A percentile compares a stretch with the other conserved stretches of the same genome.
phyloP scores from a whole-genome alignment of 169 alveolate genomes.

The Toxoplasma gondii region DNA sequence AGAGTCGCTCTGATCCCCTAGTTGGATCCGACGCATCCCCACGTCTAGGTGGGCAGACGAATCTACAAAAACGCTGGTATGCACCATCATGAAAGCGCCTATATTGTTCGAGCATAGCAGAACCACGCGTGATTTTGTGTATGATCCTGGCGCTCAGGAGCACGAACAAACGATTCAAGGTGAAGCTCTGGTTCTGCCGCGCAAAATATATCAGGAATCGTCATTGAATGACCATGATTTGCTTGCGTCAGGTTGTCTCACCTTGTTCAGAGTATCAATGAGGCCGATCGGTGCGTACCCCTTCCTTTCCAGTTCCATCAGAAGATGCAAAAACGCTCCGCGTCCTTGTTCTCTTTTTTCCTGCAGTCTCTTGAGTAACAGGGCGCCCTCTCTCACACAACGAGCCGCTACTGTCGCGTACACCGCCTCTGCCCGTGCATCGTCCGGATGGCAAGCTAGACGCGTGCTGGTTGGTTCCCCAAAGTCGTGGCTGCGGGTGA shows the following conservation, averaged over 20 bases:
- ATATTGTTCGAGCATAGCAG: too few species aligned
- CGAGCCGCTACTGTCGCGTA: neutral
- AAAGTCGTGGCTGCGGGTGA: neutral
- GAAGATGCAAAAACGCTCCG: neutral
- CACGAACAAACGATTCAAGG: too few species aligned
- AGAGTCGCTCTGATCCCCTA: too few species aligned
- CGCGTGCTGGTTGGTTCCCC: neutral
- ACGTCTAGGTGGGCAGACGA: too few species aligned
- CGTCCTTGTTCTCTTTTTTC: neutral
- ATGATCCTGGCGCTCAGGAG: too few species aligned
- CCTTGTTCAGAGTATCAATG: neutral
- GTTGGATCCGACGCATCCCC: too few species aligned
- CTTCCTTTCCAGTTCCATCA: neutral
- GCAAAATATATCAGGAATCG: too few species aligned
- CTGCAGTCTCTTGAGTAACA: neutral
- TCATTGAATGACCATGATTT: too few species aligned
- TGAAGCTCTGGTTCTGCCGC: too few species aligned
- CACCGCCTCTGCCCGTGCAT: neutral
- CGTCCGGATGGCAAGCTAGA: neutral
- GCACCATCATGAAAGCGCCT: too few species aligned
- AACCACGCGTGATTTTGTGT: too few species aligned
- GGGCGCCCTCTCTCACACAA: conserved; percentile 27
- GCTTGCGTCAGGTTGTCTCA: neutral
- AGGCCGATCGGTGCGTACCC: conserved; percentile 2
- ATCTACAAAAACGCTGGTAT: too few species aligned